Conservation (phyloP, 1,284 basidiomycete species). For the Boletus hoseneyae region DNA sequence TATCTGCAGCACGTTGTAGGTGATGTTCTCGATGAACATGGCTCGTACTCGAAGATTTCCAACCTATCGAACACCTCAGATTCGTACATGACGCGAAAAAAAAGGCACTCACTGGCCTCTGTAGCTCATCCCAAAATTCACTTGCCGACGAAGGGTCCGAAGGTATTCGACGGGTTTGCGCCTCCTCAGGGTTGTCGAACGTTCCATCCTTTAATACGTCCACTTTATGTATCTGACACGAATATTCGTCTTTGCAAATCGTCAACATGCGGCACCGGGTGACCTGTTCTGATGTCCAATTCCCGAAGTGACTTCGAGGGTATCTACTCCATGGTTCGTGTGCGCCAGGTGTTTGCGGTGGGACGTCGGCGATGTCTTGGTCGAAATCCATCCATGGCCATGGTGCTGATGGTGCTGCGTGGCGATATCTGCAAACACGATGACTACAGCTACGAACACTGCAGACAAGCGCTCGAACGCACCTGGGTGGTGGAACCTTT, state of each 20-base stretch:
- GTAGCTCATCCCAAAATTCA: conserved; percentile 21
- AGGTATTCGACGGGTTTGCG: conserved; percentile 5
- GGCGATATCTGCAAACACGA: conserved; percentile 16
- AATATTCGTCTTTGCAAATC: conserved; percentile 23
- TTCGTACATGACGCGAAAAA: neutral
- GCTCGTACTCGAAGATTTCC: conserved; percentile 40
- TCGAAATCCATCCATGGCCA: conserved; percentile 39
- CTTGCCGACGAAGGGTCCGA: neutral
- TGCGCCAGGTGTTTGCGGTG: conserved; percentile 1
- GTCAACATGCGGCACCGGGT: conserved; percentile 37
- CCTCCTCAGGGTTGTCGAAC: conserved; percentile 15
- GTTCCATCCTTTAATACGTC: conserved; percentile 40
- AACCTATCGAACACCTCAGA: conserved; percentile 24
- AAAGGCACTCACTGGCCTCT: conserved; percentile 15
- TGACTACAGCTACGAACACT: neutral
- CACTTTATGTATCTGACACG: conserved; percentile 40
- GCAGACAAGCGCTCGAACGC: neutral
- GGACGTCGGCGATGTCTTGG: conserved; percentile 19
- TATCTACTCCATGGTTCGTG: conserved; percentile 33
- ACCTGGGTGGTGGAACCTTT: conserved; percentile 16
- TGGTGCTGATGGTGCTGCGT: conserved; percentile 32
- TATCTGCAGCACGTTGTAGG: conserved; percentile 44
- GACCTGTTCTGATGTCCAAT: conserved; percentile 48
- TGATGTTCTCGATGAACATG: conserved; percentile 48
- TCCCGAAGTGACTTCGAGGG: conserved; percentile 48